Evolutionary conservation across 1,139 yeast genomes (phyloP), one percentile per base, ranked within the genome.

Genomic region (Pichia sp.): DNA sequence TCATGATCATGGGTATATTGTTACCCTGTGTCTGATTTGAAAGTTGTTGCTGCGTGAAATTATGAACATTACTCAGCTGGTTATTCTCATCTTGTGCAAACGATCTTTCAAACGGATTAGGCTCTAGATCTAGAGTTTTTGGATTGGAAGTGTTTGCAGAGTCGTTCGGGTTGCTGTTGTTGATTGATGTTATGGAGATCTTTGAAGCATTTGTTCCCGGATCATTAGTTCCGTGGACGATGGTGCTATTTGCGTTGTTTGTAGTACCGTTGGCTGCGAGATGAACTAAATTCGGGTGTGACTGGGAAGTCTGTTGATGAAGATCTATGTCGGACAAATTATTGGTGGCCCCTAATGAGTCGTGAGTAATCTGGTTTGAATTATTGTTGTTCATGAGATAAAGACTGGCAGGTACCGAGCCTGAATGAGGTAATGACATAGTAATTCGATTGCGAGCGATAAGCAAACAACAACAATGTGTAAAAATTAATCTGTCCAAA

Each of bases 31-130:
- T 2, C 23, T 16, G 23, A 16, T 16, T 16, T 16, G 23, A 16
- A 16, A 16, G 23, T 2, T 16, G 23, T 16, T 16, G 23, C 23
- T 16, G 23, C 23, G 23, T 16, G 23, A 16, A 16, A 16, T 16
- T 16, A 16, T 16, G 23, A 16, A 16, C 23, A 10, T 10, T 29
- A n/a, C 16, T 32, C n/a, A 7, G 4, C n/a, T 9, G n/a, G n/a
- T 37, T 29, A 4, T 46, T 51, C 33, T 55, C 50, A 26, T 45
- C 73, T 46, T 78, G 81, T 34, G 96, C 97, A 67, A 92, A 92
- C 41, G 96, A 86, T 61, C 84, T 82, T 64, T 92, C 98, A 59
- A 92, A 92, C 2, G 97, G 98, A 59, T 92, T 92, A 4, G 94
- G 96, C 62, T 92, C 99, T 52, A 88, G 41, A 41, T 60, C 65